Conservation (phyloP, 1,139 yeast species). For the Blastobotrys elegans region DNA sequence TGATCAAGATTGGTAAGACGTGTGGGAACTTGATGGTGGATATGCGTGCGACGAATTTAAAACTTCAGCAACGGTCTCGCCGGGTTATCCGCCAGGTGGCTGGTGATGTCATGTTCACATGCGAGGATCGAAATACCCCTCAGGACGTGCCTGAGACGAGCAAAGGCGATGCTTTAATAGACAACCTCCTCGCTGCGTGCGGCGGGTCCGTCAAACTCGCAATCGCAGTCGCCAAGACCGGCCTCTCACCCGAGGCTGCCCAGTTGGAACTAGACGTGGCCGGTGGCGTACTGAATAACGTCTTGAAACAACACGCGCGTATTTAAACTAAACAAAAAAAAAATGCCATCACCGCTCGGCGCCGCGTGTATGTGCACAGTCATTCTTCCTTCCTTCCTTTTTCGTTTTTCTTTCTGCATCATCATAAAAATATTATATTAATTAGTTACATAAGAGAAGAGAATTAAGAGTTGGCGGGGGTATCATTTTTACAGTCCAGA, state of each 20-base stretch:
- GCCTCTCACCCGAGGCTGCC: slow-evolving; percentile 21
- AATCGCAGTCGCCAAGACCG: slow-evolving; percentile 26
- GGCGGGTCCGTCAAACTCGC: slow-evolving; percentile 25
- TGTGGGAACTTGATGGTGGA: slow-evolving; percentile 30
- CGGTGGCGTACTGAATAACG: slow-evolving; percentile 16
- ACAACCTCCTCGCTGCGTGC: slow-evolving; percentile 11
- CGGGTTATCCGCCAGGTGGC: slow-evolving; percentile 23
- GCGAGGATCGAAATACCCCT: slow-evolving; percentile 1
- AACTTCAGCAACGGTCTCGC: slow-evolving; percentile 24
- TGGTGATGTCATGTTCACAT: slow-evolving; percentile 16
- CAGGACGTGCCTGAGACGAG: not conserved
- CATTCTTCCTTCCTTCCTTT: not conserved
- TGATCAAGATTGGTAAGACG: slow-evolving; percentile 28
- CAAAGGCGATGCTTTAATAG: slow-evolving; percentile 12
- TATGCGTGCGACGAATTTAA: slow-evolving; percentile 24
- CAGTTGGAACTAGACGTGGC: slow-evolving; percentile 15
- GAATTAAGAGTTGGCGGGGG: not conserved
- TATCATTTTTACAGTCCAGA: slow-evolving; percentile 18
- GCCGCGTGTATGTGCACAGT: not conserved
- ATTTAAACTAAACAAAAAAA: not conserved
- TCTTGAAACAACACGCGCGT: slow-evolving; percentile 12
- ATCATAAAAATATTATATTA: not conserved
- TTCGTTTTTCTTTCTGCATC: not conserved
- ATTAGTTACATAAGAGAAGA: not conserved
- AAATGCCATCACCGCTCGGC: not conserved